Conservation (phyloP, 73 alveolate genomes). For the Paraurostyla sp. region DNA sequence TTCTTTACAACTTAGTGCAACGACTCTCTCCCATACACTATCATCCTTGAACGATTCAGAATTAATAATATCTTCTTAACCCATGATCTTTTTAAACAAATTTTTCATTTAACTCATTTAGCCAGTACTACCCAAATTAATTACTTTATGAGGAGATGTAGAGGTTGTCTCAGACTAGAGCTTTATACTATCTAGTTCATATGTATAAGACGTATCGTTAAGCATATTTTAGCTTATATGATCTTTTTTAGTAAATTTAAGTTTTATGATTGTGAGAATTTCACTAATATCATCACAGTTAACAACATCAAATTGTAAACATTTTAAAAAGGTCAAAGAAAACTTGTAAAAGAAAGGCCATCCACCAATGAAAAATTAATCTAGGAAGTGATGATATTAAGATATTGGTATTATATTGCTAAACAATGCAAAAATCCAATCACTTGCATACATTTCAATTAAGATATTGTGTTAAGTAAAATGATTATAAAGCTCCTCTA, state of each 20-base stretch:
- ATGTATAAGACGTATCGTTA: not conserved
- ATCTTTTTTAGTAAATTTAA: conserved; percentile 27
- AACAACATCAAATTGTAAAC: not conserved
- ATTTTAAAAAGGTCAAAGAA: conserved; percentile 12
- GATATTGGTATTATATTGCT: conserved; percentile 73
- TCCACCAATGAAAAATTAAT: conserved; percentile 65
- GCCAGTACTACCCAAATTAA: no score
- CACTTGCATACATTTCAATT: conserved; percentile 85
- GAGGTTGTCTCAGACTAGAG: conserved; percentile 23
- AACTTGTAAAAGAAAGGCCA: conserved; percentile 71
- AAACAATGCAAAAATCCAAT: conserved; percentile 77
- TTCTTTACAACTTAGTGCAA: conserved; percentile 1
- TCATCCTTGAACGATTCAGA: conserved; percentile 45
- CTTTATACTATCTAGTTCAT: conserved; percentile 13
- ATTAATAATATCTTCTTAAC: not conserved
- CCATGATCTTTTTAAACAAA: not conserved
- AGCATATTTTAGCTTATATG: not conserved
- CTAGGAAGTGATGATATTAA: conserved; percentile 56
- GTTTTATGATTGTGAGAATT: conserved; percentile 16
- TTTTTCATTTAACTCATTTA: not conserved
- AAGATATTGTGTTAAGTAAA: conserved; percentile 41
- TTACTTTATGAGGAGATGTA: no score
- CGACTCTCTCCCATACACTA: conserved; percentile 24
- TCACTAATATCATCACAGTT: conserved; percentile 33
- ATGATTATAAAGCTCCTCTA: conserved; percentile 61